A percentile compares a stretch with the other conserved stretches of the same genome.
phyloP scores from a whole-genome alignment of 805 yeast species.

The Kodamaea fukazawae region DNA sequence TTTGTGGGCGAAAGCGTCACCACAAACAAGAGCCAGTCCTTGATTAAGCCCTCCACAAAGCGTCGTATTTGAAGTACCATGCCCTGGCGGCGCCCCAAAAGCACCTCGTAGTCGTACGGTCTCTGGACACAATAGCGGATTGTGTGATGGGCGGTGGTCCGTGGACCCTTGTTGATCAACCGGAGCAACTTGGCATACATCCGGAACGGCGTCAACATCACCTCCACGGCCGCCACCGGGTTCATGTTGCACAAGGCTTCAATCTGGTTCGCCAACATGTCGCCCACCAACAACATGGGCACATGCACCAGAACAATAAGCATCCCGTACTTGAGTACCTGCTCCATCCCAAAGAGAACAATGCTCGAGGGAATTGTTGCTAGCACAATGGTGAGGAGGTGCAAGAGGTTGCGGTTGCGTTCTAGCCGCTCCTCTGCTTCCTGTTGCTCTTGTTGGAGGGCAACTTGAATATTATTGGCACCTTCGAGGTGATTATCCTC shows the following conservation, averaged over 20 bases:
- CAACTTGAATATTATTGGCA: neutral
- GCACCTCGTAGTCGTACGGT: constrained; percentile 2
- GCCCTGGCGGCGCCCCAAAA: constrained; percentile 1
- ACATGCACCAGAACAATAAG: neutral
- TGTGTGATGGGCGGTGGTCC: no score
- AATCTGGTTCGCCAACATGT: neutral
- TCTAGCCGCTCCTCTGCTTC: neutral
- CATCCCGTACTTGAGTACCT: neutral
- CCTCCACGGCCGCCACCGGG: neutral
- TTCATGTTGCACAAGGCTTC: neutral
- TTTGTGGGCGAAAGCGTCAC: neutral
- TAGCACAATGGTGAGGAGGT: neutral
- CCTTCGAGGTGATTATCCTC: neutral
- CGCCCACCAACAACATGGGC: constrained; percentile 4
- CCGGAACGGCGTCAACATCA: neutral
- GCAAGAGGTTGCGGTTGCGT: neutral
- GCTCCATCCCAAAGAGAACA: neutral
- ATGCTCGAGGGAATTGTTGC: neutral
- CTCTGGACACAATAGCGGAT: constrained; percentile 3
- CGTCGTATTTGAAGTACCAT: neutral
- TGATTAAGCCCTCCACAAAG: neutral
- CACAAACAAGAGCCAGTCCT: constrained; percentile 1
- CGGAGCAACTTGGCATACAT: neutral
- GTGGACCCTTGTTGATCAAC: neutral
- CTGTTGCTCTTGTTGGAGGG: neutral